Percentiles rank a stretch among this genome's conserved stretches.
Conservation (phyloP, 139 green algal genomes). For the Chlamydomonas schloesseri region DNA sequence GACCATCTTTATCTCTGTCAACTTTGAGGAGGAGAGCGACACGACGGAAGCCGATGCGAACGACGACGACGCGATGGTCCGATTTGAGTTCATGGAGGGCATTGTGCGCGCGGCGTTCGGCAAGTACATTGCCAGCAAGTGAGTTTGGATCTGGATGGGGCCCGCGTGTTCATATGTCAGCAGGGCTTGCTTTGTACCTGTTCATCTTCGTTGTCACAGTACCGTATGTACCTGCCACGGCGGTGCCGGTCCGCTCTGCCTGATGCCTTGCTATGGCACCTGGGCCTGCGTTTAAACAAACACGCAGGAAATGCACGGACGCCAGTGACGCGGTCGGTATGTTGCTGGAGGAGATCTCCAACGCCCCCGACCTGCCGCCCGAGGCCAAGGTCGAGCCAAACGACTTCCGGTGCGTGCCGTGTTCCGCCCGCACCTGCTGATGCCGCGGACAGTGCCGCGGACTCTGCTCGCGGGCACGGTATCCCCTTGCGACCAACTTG, state of each 20-base stretch:
- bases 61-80: conserved; percentile 65
- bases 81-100: conserved; percentile 67
- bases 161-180: no score
- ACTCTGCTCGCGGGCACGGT: no score
- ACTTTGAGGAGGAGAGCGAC: conserved; percentile 64
- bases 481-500: no score
- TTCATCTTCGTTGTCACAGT: no score
- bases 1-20: conserved; percentile 63
- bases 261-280: no score
- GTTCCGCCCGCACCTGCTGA: no score
- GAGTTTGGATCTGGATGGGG: not conserved
- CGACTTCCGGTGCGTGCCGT: conserved; percentile 48
- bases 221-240: no score
- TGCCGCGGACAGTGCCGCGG: no score
- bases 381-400: conserved; percentile 58
- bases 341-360: conserved; percentile 45
- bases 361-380: conserved; percentile 20
- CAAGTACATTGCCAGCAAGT: conserved; percentile 59
- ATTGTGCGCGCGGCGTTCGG: conserved; percentile 55
- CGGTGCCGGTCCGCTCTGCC: no score
- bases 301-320: conserved; percentile 42
- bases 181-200: no score
- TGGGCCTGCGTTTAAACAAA: no score
- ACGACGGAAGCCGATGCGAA: conserved; percentile 53
- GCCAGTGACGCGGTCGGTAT: conserved; percentile 49